Conservation (phyloP, 306 rosid species). For the Rosa multiflora region DNA sequence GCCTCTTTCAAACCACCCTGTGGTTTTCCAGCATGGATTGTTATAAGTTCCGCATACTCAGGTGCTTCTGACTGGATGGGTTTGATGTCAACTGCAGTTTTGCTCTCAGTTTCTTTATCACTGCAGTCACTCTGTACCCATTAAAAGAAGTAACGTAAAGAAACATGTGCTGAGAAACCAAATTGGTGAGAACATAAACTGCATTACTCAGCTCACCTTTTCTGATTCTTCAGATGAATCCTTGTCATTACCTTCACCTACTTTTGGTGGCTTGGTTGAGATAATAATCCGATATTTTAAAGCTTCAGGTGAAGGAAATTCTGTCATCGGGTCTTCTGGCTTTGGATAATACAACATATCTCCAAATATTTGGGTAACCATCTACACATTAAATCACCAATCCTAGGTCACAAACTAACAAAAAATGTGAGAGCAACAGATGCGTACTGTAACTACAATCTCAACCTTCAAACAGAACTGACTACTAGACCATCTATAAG, state of each 20-base stretch:
- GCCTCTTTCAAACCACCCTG: constrained; percentile 58
- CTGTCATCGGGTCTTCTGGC: constrained; percentile 39
- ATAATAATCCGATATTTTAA: constrained; percentile 64
- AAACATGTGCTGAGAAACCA: constrained; percentile 15
- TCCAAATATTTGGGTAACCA: constrained; percentile 65
- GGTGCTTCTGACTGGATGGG: constrained; percentile 42
- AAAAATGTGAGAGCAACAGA: background rate
- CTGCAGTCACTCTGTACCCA: constrained; percentile 43
- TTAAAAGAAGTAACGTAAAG: constrained; percentile 13
- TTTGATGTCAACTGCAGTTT: constrained; percentile 38
- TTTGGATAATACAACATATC: constrained; percentile 67
- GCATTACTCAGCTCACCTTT: constrained; percentile 40
- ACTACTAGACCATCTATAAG: background rate
- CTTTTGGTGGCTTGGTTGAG: constrained; percentile 90
- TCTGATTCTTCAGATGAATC: constrained; percentile 52
- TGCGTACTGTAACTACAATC: background rate
- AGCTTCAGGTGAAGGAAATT: constrained; percentile 86
- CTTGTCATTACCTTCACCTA: constrained; percentile 48
- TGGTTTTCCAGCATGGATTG: constrained; percentile 93
- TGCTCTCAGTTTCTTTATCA: constrained; percentile 52
- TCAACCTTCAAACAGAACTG: background rate
- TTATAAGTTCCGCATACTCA: constrained; percentile 69
- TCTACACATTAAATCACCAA: constrained; percentile 40
- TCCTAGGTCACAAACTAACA: constrained; percentile 3
- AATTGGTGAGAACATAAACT: background rate